Evolutionary conservation across 768 basidiomycete genomes (phyloP), one percentile per base, ranked within the genome.

Genomic region (Boletus vinaceobasis): DNA sequence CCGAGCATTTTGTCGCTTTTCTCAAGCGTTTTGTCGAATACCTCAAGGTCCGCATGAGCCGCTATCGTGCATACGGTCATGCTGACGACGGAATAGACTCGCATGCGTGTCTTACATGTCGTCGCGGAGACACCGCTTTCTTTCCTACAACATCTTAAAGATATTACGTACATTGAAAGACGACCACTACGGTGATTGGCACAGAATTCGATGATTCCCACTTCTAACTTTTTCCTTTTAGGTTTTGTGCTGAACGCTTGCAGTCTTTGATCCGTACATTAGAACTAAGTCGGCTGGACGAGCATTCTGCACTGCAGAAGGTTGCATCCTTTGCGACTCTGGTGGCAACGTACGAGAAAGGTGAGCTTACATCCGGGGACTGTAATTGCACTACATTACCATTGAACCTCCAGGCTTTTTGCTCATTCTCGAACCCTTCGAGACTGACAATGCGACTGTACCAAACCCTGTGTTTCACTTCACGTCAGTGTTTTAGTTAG

Each of bases 381-480:
- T n/a, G 38, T 44, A 19, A 35, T 31, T 36, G 39, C 21, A 37
- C 51, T 52, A 32, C 36, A 35, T 27, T 37, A 26, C 8, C 23
- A 46, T 50, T 38, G 36, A 50, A 26, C 23, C 15, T 7, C 37
- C 52, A 95, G 96, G 97, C 5, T 99, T 99, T 72, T 75, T 98
- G 19, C 86, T 99, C 48, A 98, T 99, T 54, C 79, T 99, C 17
- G 97, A 99, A 67, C 97, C 97, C 0, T 99, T 94, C 63, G 97
- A 99, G 73, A 98, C 97, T 5, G 97, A 99, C 51, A 94, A 90
- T 71, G 95, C 97, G 14, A 98, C 96, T 1, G 94, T 98, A 6
- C 96, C 97, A 15, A 99, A 99, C 73, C 97, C 97, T 1, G 86
- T 99, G 37, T 98, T 99, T 71, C 97, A 98, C 71, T 88, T 98